Conservation (phyloP, 345 rosid species). For the Hibiscus trionum region DNA sequence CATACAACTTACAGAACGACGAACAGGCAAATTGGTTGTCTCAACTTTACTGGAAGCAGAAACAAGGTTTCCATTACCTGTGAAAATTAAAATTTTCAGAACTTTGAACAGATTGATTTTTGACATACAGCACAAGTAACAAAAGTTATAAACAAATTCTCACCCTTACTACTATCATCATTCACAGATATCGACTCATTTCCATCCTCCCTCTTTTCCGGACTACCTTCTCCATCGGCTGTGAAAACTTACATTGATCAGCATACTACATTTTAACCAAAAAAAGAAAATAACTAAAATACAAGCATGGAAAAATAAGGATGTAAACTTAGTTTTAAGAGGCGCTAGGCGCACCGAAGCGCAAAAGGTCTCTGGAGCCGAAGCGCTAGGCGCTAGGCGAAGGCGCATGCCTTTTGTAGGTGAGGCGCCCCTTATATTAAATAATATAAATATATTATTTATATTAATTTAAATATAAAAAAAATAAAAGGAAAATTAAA, state of each 20-base stretch:
- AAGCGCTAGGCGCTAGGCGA: no score
- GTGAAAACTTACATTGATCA: constrained; percentile 17
- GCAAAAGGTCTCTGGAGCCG: no score
- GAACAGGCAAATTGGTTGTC: constrained; percentile 44
- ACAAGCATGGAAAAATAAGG: not conserved
- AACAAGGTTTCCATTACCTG: constrained; percentile 37
- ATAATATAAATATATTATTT: no score
- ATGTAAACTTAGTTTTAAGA: no score
- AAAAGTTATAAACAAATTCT: constrained; percentile 17
- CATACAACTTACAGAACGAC: constrained; percentile 99
- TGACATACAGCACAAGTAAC: constrained; percentile 8
- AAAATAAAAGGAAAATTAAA: no score
- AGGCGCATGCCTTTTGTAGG: no score
- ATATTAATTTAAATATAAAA: no score
- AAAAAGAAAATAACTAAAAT: not conserved
- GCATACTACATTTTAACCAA: constrained; percentile 1
- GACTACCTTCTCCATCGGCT: constrained; percentile 39
- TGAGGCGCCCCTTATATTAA: no score
- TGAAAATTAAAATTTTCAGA: constrained; percentile 14
- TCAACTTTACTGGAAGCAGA: constrained; percentile 33
- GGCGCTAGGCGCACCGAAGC: no score
- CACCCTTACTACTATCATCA: constrained; percentile 37
- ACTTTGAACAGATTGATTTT: constrained; percentile 7
- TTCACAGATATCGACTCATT: constrained; percentile 21
- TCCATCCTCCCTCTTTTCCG: constrained; percentile 34